Evolutionary conservation across 768 basidiomycete genomes (phyloP).

Genomic region (Termitomyces sp.): DNA sequence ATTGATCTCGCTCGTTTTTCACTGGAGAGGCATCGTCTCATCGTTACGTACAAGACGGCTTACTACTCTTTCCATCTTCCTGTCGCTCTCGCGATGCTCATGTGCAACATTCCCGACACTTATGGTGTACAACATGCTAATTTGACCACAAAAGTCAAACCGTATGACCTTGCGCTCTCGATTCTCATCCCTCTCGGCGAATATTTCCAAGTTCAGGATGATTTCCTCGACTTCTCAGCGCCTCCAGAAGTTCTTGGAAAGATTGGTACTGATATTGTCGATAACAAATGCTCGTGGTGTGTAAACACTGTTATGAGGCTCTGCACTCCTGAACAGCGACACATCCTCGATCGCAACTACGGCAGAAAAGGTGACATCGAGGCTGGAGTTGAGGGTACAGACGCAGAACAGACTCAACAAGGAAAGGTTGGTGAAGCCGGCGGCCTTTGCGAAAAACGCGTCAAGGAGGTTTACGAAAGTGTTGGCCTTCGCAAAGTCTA

Average conservation of each 20-base stretch:
- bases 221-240: conserved; percentile 91
- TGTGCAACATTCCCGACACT: conserved; percentile 56
- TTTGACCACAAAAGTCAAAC: conserved; percentile 28
- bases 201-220: conserved; percentile 99
- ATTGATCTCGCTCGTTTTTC: conserved; percentile 90
- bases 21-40: conserved; percentile 79
- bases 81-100: conserved; percentile 88
- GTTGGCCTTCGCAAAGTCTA: conserved; percentile 65
- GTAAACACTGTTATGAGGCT: conserved; percentile 78
- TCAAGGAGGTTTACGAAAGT: conserved; percentile 64
- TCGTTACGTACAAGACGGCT: conserved; percentile 96
- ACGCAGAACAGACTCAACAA: conserved; percentile 13
- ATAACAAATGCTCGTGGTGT: conserved; percentile 99
- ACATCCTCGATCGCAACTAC: conserved; percentile 50
- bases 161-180: conserved; percentile 68
- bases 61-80: conserved; percentile 99
- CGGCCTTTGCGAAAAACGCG: conserved; percentile 40
- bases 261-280: conserved; percentile 95
- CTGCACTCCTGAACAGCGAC: conserved; percentile 50
- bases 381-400: conserved; percentile 15
- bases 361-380: conserved; percentile 34
- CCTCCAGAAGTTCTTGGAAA: conserved; percentile 92
- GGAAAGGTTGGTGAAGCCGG: conserved; percentile 29
- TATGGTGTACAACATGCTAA: conserved; percentile 26
- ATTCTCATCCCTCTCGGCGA: conserved; percentile 93